Conservation (phyloP, 768 basidiomycete species). For the Trametes coccinea region DNA sequence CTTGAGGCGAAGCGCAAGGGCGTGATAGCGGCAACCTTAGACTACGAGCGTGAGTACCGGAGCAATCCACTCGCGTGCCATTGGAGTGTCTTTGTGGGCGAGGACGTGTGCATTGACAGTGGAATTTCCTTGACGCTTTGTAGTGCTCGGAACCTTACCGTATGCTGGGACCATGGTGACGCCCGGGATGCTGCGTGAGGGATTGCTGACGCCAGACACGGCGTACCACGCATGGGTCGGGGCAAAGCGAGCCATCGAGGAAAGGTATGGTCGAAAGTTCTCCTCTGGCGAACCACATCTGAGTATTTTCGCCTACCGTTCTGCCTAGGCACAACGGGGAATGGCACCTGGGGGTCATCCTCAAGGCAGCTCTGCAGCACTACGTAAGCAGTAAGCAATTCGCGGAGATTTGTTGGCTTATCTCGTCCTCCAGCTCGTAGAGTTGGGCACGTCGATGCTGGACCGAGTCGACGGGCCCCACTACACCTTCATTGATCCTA, state of each 20-base stretch:
- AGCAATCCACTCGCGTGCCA: not conserved
- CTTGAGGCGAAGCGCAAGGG: constrained; percentile 9
- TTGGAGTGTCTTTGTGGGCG: not conserved
- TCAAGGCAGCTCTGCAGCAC: constrained; percentile 25
- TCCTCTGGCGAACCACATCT: not conserved
- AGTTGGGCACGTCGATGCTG: constrained; percentile 46
- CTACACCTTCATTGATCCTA: constrained; percentile 52
- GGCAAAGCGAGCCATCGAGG: constrained; percentile 32
- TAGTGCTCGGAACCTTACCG: constrained; percentile 37
- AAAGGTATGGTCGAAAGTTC: constrained; percentile 1
- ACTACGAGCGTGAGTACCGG: constrained; percentile 20
- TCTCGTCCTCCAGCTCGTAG: constrained; percentile 44
- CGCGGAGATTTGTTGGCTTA: not conserved
- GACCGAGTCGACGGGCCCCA: constrained; percentile 50
- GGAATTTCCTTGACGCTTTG: constrained; percentile 26
- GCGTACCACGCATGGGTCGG: constrained; percentile 39
- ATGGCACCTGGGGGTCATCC: constrained; percentile 5
- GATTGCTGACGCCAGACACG: constrained; percentile 29
- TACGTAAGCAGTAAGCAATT: constrained; percentile 32
- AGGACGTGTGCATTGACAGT: constrained; percentile 1
- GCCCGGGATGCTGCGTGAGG: constrained; percentile 33
- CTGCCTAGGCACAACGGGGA: constrained; percentile 4
- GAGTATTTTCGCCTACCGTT: constrained; percentile 8
- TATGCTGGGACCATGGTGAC: constrained; percentile 37
- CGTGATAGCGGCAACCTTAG: constrained; percentile 18